Evolutionary conservation across 345 rosid species (phyloP).

Genomic region (Camelina sativa): DNA sequence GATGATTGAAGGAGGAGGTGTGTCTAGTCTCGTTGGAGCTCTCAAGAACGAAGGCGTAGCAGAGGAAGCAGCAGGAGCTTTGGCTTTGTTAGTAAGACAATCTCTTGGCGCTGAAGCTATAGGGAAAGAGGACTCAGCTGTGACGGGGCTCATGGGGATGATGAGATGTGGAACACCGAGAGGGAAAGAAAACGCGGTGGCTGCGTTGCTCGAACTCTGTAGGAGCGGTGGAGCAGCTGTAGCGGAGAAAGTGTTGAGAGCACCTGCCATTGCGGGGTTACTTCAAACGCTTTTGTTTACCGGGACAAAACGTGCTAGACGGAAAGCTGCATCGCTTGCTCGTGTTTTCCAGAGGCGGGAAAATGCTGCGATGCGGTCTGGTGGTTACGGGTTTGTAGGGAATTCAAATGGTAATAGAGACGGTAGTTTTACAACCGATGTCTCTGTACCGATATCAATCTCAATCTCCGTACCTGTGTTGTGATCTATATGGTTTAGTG

Average conservation of each 20-base stretch:
- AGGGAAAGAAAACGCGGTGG: constrained; percentile 95
- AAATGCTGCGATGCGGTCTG: constrained; percentile 56
- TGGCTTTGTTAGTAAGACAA: constrained; percentile 85
- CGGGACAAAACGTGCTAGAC: constrained; percentile 90
- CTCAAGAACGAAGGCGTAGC: constrained; percentile 75
- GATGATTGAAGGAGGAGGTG: constrained; percentile 84
- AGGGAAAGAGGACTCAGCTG: constrained; percentile 73
- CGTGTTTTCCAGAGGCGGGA: constrained; percentile 85
- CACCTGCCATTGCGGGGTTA: constrained; percentile 81
- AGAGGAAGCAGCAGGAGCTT: constrained; percentile 91
- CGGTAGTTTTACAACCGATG: constrained; percentile 51
- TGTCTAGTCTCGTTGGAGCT: constrained; percentile 73
- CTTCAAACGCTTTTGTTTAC: constrained; percentile 81
- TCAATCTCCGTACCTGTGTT: constrained; percentile 53
- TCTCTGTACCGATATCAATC: constrained; percentile 72
- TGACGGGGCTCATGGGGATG: constrained; percentile 72
- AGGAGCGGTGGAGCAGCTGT: constrained; percentile 74
- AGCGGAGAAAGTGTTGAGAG: constrained; percentile 70
- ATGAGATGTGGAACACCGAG: constrained; percentile 91
- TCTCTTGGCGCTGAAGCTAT: constrained; percentile 77
- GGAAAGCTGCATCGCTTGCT: constrained; percentile 95
- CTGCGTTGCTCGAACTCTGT: constrained; percentile 93
- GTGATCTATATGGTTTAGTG: constrained; percentile 32
- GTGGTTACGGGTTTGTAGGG: constrained; percentile 69
- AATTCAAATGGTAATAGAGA: constrained; percentile 50